Evolutionary conservation across 1,139 yeast genomes (phyloP), one percentile per base, ranked within the genome.

Genomic region (Geotrichum cucujoidarum): DNA sequence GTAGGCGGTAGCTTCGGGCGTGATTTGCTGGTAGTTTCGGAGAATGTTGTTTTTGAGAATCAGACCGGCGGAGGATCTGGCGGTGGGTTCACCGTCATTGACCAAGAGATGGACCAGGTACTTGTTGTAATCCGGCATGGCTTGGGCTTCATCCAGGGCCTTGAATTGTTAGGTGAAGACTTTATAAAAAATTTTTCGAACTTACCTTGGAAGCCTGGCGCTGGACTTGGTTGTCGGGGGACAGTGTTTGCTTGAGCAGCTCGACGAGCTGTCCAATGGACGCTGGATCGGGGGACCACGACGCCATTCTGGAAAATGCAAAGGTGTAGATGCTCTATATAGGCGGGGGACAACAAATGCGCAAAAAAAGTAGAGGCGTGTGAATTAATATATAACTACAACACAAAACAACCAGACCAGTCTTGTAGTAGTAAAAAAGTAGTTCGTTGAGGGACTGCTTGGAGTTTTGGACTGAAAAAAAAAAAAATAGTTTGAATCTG

Each of bases 51-150:
- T 90, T 64, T 92, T 92, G 62, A 92, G 74, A 60, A 82, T 74
- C 53, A 90, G 70, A n/a, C 97, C 98, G 1, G 97, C 92, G 0
- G 95, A 83, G 0, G 96, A 96, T 50, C 97, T 75, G 25, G 84
- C 76, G 42, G 83, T 82, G 6, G 22, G 21, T 2, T 79, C 67
- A n/a, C 70, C 63, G 17, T 77, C 83, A 51, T 74, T 71, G 33
- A 86, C 77, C 43, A 92, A 72, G 43, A 90, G 74, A 58, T 77
- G 78, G 36, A 87, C 75, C 37, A 92, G 71, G 64, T 90, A 92
- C 64, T 85, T 87, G 58, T 83, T 83, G 57, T 86, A 76, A 63
- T 87, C 94, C 1, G 87, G 81, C 60, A 84, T 87, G 17, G 66
- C 57, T 57, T 78, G 78, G 29, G 94, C 95, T 46, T 75, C 78